These are phyloP conservation scores for Coemansia sp. DNA, from an alignment of 192 early-diverging fungal genomes.

Conservation along the genomic window DNA sequence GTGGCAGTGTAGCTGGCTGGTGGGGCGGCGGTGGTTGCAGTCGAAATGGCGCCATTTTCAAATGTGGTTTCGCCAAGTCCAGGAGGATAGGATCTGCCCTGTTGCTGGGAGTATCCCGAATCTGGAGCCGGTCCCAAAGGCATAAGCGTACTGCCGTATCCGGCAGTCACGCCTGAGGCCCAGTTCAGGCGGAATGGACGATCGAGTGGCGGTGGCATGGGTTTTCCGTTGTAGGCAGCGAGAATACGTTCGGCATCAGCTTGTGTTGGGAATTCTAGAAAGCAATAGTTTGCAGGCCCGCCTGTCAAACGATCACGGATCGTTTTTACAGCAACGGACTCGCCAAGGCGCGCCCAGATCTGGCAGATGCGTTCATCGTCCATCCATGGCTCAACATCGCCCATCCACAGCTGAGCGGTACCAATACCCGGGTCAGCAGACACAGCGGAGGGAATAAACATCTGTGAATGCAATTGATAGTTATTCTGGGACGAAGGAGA, in stretches of 20 bases:
- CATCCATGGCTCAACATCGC: slow-evolving; percentile 98
- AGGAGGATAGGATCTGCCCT: not conserved
- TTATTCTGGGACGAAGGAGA: slow-evolving; percentile 3
- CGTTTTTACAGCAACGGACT: slow-evolving; percentile 88
- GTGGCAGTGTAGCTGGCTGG: not conserved
- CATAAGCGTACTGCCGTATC: slow-evolving; percentile 13
- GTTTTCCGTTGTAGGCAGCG: slow-evolving; percentile 69
- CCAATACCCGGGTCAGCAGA: not conserved
- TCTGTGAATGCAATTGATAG: slow-evolving; percentile 16
- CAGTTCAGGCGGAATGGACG: slow-evolving; percentile 91
- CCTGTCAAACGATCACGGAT: slow-evolving; percentile 90
- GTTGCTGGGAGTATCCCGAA: not conserved
- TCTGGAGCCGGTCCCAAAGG: not conserved
- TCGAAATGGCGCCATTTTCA: not conserved
- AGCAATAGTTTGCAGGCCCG: slow-evolving; percentile 85
- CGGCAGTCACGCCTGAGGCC: slow-evolving; percentile 80
- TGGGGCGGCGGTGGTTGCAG: slow-evolving; percentile 1
- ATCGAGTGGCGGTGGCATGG: slow-evolving; percentile 77
- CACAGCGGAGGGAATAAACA: not conserved
- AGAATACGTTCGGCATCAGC: slow-evolving; percentile 72
- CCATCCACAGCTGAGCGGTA: slow-evolving; percentile 72
- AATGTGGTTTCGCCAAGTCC: not conserved
- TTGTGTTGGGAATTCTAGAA: slow-evolving; percentile 77
- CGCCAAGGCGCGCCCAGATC: slow-evolving; percentile 82
- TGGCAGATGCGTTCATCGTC: slow-evolving; percentile 88